A percentile compares a stretch with the other conserved stretches of the same genome.
phyloP scores from a whole-genome alignment of 345 rosid genomes.

The Acer campestre region DNA sequence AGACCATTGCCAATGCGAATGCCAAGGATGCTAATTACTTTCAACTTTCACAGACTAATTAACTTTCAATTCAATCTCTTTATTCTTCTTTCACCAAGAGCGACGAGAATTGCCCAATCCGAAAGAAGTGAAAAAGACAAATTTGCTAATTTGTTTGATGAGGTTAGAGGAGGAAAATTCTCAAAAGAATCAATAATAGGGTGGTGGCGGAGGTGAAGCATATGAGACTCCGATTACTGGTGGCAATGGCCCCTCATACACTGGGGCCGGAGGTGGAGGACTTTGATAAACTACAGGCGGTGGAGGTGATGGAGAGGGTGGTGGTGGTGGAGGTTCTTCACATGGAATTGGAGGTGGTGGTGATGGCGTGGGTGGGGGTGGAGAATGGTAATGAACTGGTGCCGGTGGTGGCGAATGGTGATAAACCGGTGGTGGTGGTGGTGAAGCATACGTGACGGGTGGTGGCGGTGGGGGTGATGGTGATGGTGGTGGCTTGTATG shows the following conservation, averaged over 20 bases:
- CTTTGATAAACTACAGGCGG: conserved; percentile 32
- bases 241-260: conserved; percentile 84
- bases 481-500: conserved; percentile 34
- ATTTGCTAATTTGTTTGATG: conserved; percentile 11
- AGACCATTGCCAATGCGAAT: background rate
- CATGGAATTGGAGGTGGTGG: conserved; percentile 37
- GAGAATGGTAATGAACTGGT: conserved; percentile 9
- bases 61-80: conserved; percentile 18
- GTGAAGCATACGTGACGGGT: conserved; percentile 15
- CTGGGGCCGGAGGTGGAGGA: conserved; percentile 69
- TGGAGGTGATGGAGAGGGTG: conserved; percentile 37
- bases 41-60: conserved; percentile 11
- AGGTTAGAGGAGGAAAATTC: conserved; percentile 51
- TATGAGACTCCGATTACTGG: conserved; percentile 80
- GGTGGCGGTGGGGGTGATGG: conserved; percentile 39
- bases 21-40: conserved; percentile 10
- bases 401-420: conserved; percentile 41
- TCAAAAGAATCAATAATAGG: conserved; percentile 91
- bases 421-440: conserved; percentile 40
- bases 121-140: conserved; percentile 23
- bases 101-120: conserved; percentile 53
- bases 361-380: conserved; percentile 38
- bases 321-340: conserved; percentile 42
- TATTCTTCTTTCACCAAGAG: conserved; percentile 30
- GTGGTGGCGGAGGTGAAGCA: conserved; percentile 99